Evolutionary conservation across 1,284 basidiomycete genomes (phyloP).

Genomic region (Sanghuangporus sanghuang): DNA sequence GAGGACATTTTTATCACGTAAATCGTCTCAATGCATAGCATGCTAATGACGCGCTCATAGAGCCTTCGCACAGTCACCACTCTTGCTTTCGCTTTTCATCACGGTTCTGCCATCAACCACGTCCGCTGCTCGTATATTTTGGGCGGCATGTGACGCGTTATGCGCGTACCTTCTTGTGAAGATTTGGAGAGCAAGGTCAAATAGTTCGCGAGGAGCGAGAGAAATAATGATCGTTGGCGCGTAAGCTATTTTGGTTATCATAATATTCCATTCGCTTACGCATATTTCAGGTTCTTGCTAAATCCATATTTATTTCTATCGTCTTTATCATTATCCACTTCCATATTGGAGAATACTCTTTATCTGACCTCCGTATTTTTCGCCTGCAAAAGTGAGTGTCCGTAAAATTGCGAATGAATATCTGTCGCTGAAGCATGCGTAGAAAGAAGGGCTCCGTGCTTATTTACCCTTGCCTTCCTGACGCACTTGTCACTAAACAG

Average conservation of each 20-base stretch:
- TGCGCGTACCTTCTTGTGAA: constrained; percentile 62
- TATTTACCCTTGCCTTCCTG: constrained; percentile 65
- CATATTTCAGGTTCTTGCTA: constrained; percentile 63
- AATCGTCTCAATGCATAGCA: constrained; percentile 23
- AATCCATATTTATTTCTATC: constrained; percentile 86
- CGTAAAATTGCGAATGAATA: background rate
- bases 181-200: constrained; percentile 62
- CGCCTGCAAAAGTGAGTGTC: constrained; percentile 56
- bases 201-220: constrained; percentile 38
- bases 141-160: constrained; percentile 64
- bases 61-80: constrained; percentile 57
- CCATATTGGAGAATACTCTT: constrained; percentile 72
- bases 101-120: constrained; percentile 53
- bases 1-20: constrained; percentile 82
- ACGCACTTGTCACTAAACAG: constrained; percentile 72
- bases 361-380: constrained; percentile 67
- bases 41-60: constrained; percentile 13
- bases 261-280: background rate
- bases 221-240: constrained; percentile 55
- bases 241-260: constrained; percentile 38
- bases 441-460: constrained; percentile 52
- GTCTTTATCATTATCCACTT: constrained; percentile 75
- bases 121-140: constrained; percentile 50
- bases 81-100: constrained; percentile 75
- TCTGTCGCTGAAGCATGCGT: constrained; percentile 4